Conservation (phyloP, 192 early-diverging fungal species). For the Umbelopsis sp. region DNA sequence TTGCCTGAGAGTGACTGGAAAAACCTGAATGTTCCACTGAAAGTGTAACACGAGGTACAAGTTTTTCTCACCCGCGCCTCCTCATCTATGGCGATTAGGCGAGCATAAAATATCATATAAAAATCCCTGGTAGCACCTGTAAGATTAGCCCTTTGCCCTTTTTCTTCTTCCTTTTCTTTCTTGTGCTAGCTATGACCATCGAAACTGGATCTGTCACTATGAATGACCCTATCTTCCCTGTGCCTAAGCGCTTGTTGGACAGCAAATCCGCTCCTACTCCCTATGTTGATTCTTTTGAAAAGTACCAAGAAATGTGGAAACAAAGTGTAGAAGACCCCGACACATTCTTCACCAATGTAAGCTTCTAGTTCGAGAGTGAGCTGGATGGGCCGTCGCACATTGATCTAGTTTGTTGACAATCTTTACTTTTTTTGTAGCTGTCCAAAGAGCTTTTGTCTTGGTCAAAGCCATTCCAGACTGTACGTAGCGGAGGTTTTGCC, state of each 20-base stretch:
- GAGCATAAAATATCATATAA: not conserved
- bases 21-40: slow-evolving; percentile 5
- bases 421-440: slow-evolving; percentile 43
- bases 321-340: slow-evolving; percentile 72
- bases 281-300: slow-evolving; percentile 69
- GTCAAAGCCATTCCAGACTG: slow-evolving; percentile 77
- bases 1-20: not conserved
- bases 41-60: slow-evolving; percentile 7
- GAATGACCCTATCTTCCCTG: slow-evolving; percentile 35
- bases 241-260: slow-evolving; percentile 67
- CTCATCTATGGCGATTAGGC: not conserved
- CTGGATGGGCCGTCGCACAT: not conserved
- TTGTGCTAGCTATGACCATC: not conserved
- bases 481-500: slow-evolving; percentile 73
- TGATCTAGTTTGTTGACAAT: not conserved
- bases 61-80: slow-evolving; percentile 20
- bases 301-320: slow-evolving; percentile 81
- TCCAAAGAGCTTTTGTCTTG: slow-evolving; percentile 81
- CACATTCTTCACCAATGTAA: slow-evolving; percentile 61
- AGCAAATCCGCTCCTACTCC: slow-evolving; percentile 53
- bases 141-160: not conserved
- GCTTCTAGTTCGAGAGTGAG: not conserved
- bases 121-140: not conserved
- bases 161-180: not conserved
- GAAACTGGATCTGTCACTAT: not conserved